Evolutionary conservation across 208 protist genomes (phyloP).

Genomic region (Endotrypanum monterogeii): DNA sequence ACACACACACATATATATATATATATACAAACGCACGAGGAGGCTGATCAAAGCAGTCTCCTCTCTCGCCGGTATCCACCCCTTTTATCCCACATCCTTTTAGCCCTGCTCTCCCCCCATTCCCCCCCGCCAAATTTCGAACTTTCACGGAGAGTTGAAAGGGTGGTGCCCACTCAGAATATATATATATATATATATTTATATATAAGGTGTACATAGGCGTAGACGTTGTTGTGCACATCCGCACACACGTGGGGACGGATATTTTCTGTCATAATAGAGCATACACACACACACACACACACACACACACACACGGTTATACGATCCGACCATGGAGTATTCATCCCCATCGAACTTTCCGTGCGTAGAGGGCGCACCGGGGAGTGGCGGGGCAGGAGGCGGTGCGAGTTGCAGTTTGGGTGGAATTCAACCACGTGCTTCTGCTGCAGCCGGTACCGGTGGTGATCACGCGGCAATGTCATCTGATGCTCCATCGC

Average conservation of each 20-base stretch:
- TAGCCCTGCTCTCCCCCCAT: neutral
- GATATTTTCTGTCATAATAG: slow-evolving; percentile 2
- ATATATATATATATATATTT: too few species aligned
- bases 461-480: neutral
- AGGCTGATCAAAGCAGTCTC: neutral
- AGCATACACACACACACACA: slow-evolving; percentile 1
- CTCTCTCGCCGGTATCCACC: neutral
- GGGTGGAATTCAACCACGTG: neutral
- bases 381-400: neutral
- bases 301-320: neutral
- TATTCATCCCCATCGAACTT: neutral
- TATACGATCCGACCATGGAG: neutral
- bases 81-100: too few species aligned
- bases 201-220: too few species aligned
- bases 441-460: neutral
- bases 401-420: neutral
- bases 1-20: slow-evolving; percentile 1
- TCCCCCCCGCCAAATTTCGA: neutral
- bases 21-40: neutral
- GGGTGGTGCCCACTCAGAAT: too few species aligned
- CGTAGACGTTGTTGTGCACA: neutral
- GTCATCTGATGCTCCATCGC: neutral
- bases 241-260: neutral
- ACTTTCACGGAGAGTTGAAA: neutral
- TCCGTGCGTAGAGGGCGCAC: neutral